These are phyloP conservation scores for Wilcoxina mikolae DNA, from an alignment of 495 filamentous ascomycete species.

Conservation along the genomic window DNA sequence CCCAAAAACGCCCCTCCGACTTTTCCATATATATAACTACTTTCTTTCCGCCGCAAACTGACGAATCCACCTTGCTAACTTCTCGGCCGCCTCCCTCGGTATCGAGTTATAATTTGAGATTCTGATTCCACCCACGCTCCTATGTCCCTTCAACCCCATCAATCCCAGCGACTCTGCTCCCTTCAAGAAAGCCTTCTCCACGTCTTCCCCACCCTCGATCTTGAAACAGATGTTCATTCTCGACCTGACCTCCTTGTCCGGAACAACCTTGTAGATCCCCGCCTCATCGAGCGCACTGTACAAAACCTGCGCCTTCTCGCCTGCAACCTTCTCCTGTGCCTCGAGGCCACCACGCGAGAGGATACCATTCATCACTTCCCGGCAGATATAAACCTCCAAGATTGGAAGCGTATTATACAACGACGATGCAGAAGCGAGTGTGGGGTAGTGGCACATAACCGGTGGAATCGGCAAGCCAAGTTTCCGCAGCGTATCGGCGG, in stretches of 20 bases:
- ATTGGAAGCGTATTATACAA: conserved; percentile 93
- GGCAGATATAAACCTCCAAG: conserved; percentile 79
- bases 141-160: conserved; percentile 64
- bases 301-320: conserved; percentile 56
- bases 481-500: conserved; percentile 50
- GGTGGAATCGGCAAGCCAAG: conserved; percentile 66
- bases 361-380: conserved; percentile 61
- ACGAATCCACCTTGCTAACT: conserved; percentile 43
- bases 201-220: conserved; percentile 43
- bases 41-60: conserved; percentile 36
- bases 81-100: conserved; percentile 41
- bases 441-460: conserved; percentile 64
- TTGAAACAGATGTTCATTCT: conserved; percentile 91
- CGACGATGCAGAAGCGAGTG: conserved; percentile 70
- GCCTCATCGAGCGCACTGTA: conserved; percentile 57
- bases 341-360: conserved; percentile 49
- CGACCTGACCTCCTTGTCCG: conserved; percentile 54
- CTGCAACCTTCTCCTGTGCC: conserved; percentile 53
- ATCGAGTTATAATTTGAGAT: conserved; percentile 54
- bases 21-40: not conserved
- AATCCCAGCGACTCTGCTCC: conserved; percentile 49
- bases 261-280: conserved; percentile 50
- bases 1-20: too few relatives aligned
- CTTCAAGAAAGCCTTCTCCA: conserved; percentile 63
- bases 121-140: conserved; percentile 60